These are phyloP conservation scores for Beauveria australis DNA, from an alignment of 2,329 filamentous ascomycete species.

Conservation along the genomic window DNA sequence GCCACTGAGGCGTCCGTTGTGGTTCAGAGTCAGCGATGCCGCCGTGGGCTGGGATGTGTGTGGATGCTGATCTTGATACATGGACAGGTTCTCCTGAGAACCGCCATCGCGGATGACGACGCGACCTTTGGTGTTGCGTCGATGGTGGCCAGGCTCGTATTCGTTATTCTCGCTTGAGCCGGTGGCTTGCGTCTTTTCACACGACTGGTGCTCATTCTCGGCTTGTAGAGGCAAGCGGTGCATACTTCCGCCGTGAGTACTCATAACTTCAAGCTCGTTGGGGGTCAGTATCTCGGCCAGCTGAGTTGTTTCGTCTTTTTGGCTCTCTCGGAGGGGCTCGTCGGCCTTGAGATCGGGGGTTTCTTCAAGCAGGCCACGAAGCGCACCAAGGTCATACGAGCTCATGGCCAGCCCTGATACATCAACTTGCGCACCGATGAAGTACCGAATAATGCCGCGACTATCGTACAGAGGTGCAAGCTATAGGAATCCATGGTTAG, in stretches of 20 bases:
- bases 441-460: constrained; percentile 53
- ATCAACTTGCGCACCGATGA: constrained; percentile 62
- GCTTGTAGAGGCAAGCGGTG: constrained; percentile 31
- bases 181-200: constrained; percentile 6
- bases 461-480: constrained; percentile 57
- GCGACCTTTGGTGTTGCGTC: constrained; percentile 11
- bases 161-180: background rate
- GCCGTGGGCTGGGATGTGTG: background rate
- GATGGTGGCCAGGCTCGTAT: background rate
- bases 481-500: constrained; percentile 21
- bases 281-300: constrained; percentile 62
- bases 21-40: constrained; percentile 1
- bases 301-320: constrained; percentile 56
- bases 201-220: background rate
- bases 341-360: constrained; percentile 9
- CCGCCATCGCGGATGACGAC: constrained; percentile 13
- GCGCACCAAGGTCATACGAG: constrained; percentile 52
- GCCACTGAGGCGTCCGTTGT: constrained; percentile 21
- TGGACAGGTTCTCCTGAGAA: constrained; percentile 19
- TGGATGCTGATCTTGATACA: constrained; percentile 17
- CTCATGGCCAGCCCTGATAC: constrained; percentile 58
- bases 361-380: constrained; percentile 35
- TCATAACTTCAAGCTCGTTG: constrained; percentile 55
- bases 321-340: constrained; percentile 9
- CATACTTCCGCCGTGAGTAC: constrained; percentile 54